Conservation (phyloP, 2,329 filamentous ascomycete species). For the Didymella glomerata region DNA sequence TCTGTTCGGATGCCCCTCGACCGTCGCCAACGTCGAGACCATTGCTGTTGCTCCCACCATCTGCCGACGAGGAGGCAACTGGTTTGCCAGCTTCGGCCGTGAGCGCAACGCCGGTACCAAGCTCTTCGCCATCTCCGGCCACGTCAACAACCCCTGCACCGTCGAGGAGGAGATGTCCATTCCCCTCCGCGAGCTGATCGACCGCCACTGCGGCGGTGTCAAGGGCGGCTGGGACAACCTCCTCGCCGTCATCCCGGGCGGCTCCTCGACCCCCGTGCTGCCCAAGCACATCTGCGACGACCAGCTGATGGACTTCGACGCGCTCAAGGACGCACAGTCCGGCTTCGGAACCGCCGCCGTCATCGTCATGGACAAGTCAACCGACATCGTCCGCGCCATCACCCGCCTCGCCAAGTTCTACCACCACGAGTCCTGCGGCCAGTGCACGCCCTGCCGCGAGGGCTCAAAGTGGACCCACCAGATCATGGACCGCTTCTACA, state of each 20-base stretch:
- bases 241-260: conserved; percentile 91
- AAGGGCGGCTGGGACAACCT: conserved; percentile 98
- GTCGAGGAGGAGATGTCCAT: conserved; percentile 99
- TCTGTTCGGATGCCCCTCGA: conserved; percentile 97
- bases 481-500: conserved; percentile 97
- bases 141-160: conserved; percentile 98
- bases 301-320: conserved; percentile 99
- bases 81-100: conserved; percentile 94
- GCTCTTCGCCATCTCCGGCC: conserved; percentile 96
- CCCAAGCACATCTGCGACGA: conserved; percentile 91
- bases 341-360: conserved; percentile 97
- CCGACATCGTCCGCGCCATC: conserved; percentile 94
- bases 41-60: conserved; percentile 95
- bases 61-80: conserved; percentile 86
- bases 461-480: conserved; percentile 99
- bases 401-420: conserved; percentile 95
- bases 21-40: conserved; percentile 98
- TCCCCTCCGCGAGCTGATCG: conserved; percentile 91
- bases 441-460: conserved; percentile 99
- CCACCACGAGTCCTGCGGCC: conserved; percentile 96
- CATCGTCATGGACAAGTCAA: conserved; percentile 98
- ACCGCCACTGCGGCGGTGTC: conserved; percentile 97
- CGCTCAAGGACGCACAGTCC: conserved; percentile 95
- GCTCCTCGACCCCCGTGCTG: conserved; percentile 94
- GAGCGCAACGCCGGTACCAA: conserved; percentile 98